A percentile compares a stretch with the other conserved stretches of the same genome.
Evolutionary conservation across 225 moss, liverwort and hornwort species (phyloP).

Genomic region (Physcomitrellopsis africana): DNA sequence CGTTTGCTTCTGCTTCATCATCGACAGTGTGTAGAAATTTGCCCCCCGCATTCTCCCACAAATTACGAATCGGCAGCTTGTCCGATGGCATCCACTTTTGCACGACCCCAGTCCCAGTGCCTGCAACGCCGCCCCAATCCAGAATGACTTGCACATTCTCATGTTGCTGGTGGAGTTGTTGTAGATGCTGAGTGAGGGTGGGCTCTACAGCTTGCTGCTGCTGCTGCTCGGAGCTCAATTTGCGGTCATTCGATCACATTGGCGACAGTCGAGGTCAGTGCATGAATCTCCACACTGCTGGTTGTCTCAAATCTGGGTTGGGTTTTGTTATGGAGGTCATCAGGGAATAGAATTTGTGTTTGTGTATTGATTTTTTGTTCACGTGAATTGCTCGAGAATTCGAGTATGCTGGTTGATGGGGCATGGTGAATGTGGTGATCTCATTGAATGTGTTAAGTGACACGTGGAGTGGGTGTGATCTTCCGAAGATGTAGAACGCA

Average conservation of each 20-base stretch:
- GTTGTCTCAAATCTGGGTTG: neutral
- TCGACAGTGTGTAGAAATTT: conserved; percentile 2
- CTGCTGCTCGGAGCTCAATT: neutral
- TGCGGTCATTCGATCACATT: conserved; percentile 1
- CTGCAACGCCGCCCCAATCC: too few relatives aligned
- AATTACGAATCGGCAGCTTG: neutral
- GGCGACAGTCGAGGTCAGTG: conserved; percentile 21
- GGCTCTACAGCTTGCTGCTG: neutral
- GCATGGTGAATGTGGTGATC: neutral
- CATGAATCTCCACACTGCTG: neutral
- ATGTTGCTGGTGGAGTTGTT: neutral
- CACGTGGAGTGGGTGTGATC: neutral
- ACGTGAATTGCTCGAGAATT: too few relatives aligned
- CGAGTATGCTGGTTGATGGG: neutral
- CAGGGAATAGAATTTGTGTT: neutral
- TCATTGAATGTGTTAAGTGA: neutral
- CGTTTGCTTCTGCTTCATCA: too few relatives aligned
- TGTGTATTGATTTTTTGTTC: neutral
- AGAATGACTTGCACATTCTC: neutral
- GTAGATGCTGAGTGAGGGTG: neutral
- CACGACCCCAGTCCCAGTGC: too few relatives aligned
- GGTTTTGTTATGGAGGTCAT: neutral
- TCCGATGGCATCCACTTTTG: too few relatives aligned
- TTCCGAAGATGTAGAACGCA: neutral
- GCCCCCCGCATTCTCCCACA: neutral